These are phyloP conservation scores for Meira nashicola DNA, from an alignment of 1,284 basidiomycete species.

Conservation along the genomic window DNA sequence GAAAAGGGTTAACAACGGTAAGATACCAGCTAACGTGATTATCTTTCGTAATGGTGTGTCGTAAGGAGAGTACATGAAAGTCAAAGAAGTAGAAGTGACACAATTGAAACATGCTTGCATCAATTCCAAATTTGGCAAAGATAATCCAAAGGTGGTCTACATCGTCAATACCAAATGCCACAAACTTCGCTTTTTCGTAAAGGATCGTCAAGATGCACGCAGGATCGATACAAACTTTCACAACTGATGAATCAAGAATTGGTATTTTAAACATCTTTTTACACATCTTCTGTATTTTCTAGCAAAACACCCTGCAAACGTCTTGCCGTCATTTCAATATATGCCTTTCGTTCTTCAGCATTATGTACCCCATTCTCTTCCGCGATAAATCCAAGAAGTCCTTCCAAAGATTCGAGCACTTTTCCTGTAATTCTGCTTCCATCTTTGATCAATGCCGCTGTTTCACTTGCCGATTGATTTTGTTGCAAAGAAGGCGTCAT, in stretches of 20 bases:
- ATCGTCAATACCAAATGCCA: slow-evolving; percentile 46
- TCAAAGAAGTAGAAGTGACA: slow-evolving; percentile 54
- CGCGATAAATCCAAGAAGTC: not conserved
- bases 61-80: slow-evolving; percentile 56
- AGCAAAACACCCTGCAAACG: slow-evolving; percentile 8
- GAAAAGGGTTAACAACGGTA: slow-evolving; percentile 36
- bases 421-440: not conserved
- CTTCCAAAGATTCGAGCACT: not conserved
- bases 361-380: not conserved
- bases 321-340: slow-evolving; percentile 17
- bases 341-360: slow-evolving; percentile 15
- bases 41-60: slow-evolving; percentile 58
- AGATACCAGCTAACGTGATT: slow-evolving; percentile 52
- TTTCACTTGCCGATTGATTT: not conserved
- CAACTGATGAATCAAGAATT: too few relatives aligned
- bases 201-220: slow-evolving; percentile 38
- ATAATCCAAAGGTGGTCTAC: slow-evolving; percentile 28
- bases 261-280: too few relatives aligned
- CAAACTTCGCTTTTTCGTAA: slow-evolving; percentile 55
- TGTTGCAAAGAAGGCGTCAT: not conserved
- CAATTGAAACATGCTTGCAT: slow-evolving; percentile 52
- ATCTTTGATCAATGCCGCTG: slow-evolving; percentile 5
- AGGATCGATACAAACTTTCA: too few relatives aligned
- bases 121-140: slow-evolving; percentile 10
- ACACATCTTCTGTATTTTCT: not conserved